Conservation (phyloP, 768 basidiomycete species). For the Leccinum boreale region DNA sequence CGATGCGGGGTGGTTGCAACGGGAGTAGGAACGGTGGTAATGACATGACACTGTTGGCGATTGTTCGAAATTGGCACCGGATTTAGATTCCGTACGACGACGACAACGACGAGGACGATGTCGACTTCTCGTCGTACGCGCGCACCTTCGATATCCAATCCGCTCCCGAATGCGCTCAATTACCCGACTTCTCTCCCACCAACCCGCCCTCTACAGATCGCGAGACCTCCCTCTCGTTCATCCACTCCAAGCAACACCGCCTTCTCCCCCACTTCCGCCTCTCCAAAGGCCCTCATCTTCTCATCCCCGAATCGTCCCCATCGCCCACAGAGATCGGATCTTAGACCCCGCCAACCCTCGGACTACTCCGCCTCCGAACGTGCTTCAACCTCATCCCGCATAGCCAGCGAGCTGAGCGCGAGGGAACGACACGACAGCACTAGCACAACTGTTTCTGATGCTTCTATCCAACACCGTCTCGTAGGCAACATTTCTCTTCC, state of each 20-base stretch:
- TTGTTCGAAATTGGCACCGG: neutral
- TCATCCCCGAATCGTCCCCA: constrained; percentile 50
- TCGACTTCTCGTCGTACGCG: constrained; percentile 41
- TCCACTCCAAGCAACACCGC: constrained; percentile 48
- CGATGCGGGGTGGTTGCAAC: constrained; percentile 2
- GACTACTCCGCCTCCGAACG: constrained; percentile 53
- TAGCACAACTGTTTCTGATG: constrained; percentile 47
- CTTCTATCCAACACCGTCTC: constrained; percentile 33
- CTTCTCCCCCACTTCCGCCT: constrained; percentile 33
- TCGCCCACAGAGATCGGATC: constrained; percentile 66
- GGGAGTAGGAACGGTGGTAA: constrained; percentile 10
- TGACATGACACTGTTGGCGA: constrained; percentile 1
- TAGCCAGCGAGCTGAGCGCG: constrained; percentile 24
- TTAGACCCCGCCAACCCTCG: constrained; percentile 50
- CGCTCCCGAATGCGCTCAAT: constrained; percentile 32
- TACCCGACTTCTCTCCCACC: constrained; percentile 35
- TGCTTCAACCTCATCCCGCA: constrained; percentile 42
- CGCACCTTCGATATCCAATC: constrained; percentile 43
- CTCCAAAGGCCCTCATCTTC: constrained; percentile 39
- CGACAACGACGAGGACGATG: constrained; percentile 25
- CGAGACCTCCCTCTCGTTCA: constrained; percentile 51
- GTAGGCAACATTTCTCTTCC: constrained; percentile 23
- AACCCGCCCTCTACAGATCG: constrained; percentile 60
- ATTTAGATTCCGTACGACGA: constrained; percentile 5
- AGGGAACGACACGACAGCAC: constrained; percentile 48